Evolutionary conservation across 2,329 filamentous ascomycete species (phyloP).

Genomic region (Xylaria sp.): DNA sequence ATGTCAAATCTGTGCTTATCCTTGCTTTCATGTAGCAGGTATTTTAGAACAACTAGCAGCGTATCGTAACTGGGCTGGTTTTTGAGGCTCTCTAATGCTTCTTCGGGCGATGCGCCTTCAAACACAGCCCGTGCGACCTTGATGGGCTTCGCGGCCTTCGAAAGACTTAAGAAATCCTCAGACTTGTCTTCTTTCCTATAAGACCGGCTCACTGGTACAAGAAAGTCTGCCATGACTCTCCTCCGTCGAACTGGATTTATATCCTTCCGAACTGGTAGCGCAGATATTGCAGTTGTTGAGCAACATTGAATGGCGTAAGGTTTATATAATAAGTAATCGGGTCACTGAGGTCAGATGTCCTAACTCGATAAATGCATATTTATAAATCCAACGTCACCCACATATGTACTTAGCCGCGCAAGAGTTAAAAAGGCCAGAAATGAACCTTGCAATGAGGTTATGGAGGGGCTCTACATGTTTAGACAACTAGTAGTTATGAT

Average conservation of each 20-base stretch:
- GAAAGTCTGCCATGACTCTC: slow-evolving; percentile 63
- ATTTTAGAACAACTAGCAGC: slow-evolving; percentile 63
- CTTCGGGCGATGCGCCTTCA: slow-evolving; percentile 52
- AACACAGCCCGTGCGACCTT: slow-evolving; percentile 36
- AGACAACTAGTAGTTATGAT: neutral
- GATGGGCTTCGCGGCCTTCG: slow-evolving; percentile 41
- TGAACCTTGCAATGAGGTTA: neutral
- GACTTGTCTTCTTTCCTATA: slow-evolving; percentile 55
- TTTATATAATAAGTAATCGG: no score
- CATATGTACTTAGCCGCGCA: neutral
- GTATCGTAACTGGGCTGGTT: slow-evolving; percentile 69
- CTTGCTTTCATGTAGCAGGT: slow-evolving; percentile 54
- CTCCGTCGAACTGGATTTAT: neutral
- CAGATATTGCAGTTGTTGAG: slow-evolving; percentile 2
- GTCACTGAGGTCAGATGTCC: no score
- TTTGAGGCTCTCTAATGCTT: slow-evolving; percentile 69
- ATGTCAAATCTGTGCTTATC: slow-evolving; percentile 61
- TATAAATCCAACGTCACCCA: neutral
- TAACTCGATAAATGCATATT: neutral
- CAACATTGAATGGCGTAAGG: no score
- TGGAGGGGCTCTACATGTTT: neutral
- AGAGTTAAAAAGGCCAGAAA: neutral
- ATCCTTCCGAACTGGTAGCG: neutral
- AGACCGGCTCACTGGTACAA: slow-evolving; percentile 64
- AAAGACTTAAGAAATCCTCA: slow-evolving; percentile 53